phyloP scores from a whole-genome alignment of 2,329 filamentous ascomycete genomes.

The Shiraia sp. region DNA sequence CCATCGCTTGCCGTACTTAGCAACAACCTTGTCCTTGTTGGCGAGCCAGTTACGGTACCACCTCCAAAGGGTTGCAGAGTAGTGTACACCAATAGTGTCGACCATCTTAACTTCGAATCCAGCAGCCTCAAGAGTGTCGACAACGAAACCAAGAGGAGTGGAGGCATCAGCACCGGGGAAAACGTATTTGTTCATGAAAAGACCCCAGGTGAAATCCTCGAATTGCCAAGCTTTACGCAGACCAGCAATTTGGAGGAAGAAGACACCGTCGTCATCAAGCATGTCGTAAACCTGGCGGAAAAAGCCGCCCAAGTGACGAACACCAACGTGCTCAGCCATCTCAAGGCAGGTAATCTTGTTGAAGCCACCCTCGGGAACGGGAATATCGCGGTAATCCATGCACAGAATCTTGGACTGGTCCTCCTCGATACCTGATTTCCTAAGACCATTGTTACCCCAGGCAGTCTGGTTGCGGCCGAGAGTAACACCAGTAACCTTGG shows the following conservation, averaged over 20 bases:
- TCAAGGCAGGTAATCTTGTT: conserved; percentile 97
- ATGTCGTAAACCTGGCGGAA: conserved; percentile 87
- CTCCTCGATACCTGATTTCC: conserved; percentile 79
- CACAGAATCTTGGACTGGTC: conserved; percentile 90
- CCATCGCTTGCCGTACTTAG: conserved; percentile 95
- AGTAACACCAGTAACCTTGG: conserved; percentile 84
- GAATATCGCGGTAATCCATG: conserved; percentile 96
- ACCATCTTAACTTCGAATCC: conserved; percentile 90
- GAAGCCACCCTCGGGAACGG: conserved; percentile 75
- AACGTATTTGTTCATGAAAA: conserved; percentile 99
- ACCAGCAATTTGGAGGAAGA: conserved; percentile 95
- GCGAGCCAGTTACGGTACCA: conserved; percentile 99
- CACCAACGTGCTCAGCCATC: conserved; percentile 98
- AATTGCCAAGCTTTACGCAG: conserved; percentile 96
- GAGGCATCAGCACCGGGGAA: conserved; percentile 97
- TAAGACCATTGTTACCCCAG: conserved; percentile 91
- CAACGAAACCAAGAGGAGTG: conserved; percentile 85
- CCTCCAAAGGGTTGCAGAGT: conserved; percentile 93
- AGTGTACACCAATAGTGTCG: conserved; percentile 95
- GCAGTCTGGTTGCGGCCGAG: conserved; percentile 95
- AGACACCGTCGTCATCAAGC: conserved; percentile 93
- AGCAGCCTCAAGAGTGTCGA: conserved; percentile 81
- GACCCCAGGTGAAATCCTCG: conserved; percentile 95
- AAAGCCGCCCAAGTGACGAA: conserved; percentile 83
- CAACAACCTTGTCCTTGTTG: conserved; percentile 88